Evolutionary conservation across 2,329 filamentous ascomycete genomes (phyloP), one percentile per base, ranked within the genome.

Genomic region (Cephalotrichum gorgonifer): DNA sequence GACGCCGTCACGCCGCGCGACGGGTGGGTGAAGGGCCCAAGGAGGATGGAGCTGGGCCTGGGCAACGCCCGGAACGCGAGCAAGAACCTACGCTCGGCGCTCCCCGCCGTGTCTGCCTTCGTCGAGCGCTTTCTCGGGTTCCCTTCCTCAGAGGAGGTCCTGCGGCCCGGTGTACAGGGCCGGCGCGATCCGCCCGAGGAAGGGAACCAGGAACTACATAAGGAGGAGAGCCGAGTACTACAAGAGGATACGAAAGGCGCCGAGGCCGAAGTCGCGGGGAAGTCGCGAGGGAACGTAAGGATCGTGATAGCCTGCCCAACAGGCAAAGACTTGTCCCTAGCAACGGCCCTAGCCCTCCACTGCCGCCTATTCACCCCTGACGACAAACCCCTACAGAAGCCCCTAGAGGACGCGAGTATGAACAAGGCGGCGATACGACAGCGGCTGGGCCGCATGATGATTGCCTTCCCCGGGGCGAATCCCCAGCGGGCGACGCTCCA

Each of bases 401-500:
- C 54, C 2, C 54, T 55, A 6, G 54, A 54, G 6, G 51, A 57
- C 54, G 4, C 56, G 57, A 4, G 57, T 55, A 69, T 91, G 44
- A 83, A 81, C 61, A 97, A 98, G 66, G 72, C 74, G 8, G 72
- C 85, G 45, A 89, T 97, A 60, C 84, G 86, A 56, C 78, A 81
- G 56, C 77, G 83, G 47, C 72, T 97, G 28, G 84, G 85, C n/a
- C 85, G 83, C 72, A 86, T 97, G 56, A 87, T 91, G 64, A 84
- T 82, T 5, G 79, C 79, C 0, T 83, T 85, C 60, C 85, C 89
- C 1, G 81, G 85, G 55, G 85, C 84, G 2, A 95, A 94, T 60
- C 90, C 91, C 0, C 90, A 83, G 53, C 75, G 93, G 31, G 76
- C 86, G 22, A 96, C 90, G 0, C 68, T 97, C 33, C 90, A 96